These are phyloP conservation scores for Phragmites australis DNA, from an alignment of 176 grass and related monocot species.

Conservation along the genomic window DNA sequence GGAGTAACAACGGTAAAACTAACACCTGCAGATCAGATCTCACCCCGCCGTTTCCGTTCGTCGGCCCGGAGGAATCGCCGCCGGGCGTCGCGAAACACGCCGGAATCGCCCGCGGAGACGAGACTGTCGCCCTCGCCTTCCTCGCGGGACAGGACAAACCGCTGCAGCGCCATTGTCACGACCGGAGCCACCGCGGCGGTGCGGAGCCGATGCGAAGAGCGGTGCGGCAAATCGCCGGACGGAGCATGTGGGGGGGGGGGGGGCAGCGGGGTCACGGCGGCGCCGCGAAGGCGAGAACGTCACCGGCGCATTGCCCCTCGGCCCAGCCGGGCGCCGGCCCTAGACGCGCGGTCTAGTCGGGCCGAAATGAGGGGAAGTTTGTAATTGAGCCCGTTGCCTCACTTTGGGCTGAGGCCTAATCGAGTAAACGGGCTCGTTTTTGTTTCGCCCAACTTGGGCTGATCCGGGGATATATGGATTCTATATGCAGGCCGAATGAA, in stretches of 20 bases:
- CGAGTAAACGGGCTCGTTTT: not conserved
- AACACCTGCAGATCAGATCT: not conserved
- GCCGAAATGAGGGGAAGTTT: not conserved
- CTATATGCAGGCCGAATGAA: too few relatives aligned
- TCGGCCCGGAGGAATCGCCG: not conserved
- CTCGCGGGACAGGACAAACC: too few relatives aligned
- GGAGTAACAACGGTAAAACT: not conserved
- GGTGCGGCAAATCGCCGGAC: not conserved
- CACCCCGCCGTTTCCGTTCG: not conserved
- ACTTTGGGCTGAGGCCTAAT: too few relatives aligned
- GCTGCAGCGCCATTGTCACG: not conserved
- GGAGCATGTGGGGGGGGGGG: not conserved
- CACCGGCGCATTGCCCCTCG: too few relatives aligned
- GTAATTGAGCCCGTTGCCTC: too few relatives aligned
- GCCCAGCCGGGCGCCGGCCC: not conserved
- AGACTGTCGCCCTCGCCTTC: not conserved
- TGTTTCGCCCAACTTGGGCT: not conserved
- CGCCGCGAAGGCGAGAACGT: not conserved
- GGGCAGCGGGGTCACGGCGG: not conserved
- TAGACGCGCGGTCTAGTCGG: not conserved
- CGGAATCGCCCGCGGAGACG: not conserved
- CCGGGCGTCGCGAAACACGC: too few relatives aligned
- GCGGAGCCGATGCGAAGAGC: not conserved
- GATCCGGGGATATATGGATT: not conserved
- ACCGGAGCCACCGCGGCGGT: too few relatives aligned